These are phyloP conservation scores for Kodamaea alishanica DNA, from an alignment of 1,139 yeast species.

Conservation along the genomic window DNA sequence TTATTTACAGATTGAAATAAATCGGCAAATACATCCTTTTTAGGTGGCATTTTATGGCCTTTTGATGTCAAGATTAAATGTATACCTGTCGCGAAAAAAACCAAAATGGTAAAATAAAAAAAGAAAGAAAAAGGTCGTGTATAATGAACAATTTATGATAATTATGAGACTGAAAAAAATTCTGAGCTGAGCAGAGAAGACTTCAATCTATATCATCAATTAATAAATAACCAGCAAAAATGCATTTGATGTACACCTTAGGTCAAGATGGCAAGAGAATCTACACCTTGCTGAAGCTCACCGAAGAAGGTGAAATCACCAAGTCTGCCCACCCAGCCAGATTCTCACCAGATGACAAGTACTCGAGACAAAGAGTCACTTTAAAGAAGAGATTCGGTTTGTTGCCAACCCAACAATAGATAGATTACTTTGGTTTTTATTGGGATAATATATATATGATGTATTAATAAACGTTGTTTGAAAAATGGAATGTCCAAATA, in stretches of 20 bases:
- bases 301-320: slow-evolving; percentile 89
- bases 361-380: slow-evolving; percentile 98
- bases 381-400: slow-evolving; percentile 90
- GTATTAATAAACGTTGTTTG: no score
- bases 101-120: background rate
- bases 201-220: background rate
- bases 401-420: slow-evolving; percentile 74
- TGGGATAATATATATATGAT: no score
- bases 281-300: slow-evolving; percentile 82
- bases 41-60: slow-evolving; percentile 26
- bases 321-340: slow-evolving; percentile 99
- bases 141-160: background rate
- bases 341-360: slow-evolving; percentile 98
- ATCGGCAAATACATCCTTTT: slow-evolving; percentile 49
- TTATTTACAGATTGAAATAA: slow-evolving; percentile 37
- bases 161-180: slow-evolving; percentile 1
- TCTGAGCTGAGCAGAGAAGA: background rate
- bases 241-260: slow-evolving; percentile 99
- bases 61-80: background rate
- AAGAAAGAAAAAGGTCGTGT: slow-evolving; percentile 6
- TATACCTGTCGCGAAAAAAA: background rate
- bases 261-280: slow-evolving; percentile 93
- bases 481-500: no score
- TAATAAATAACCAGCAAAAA: slow-evolving; percentile 25
- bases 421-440: no score